Evolutionary conservation across 306 rosid species (phyloP).

Genomic region (Glycine latifolia): DNA sequence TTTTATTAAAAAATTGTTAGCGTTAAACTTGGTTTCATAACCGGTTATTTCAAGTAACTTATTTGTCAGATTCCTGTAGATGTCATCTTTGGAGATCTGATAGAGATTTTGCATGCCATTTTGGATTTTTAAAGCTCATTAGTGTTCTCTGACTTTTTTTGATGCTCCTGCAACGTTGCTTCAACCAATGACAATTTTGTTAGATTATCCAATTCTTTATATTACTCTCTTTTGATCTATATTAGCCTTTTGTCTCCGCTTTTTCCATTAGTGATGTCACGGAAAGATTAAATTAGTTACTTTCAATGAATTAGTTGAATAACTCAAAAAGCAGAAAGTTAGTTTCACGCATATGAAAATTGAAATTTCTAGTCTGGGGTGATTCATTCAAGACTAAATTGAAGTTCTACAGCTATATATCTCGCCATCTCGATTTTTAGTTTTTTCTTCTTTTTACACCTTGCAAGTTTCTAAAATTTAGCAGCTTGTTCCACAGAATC

Average conservation of each 20-base stretch:
- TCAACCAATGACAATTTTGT: constrained; percentile 38
- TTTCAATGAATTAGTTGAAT: background rate
- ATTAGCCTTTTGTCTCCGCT: background rate
- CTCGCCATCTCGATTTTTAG: no score
- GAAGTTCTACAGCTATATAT: background rate
- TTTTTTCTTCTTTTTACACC: no score
- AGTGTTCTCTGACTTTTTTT: constrained; percentile 46
- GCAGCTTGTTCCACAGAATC: no score
- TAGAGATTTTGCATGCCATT: constrained; percentile 45
- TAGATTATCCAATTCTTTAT: constrained; percentile 8
- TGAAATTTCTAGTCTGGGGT: background rate
- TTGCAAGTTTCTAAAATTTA: no score
- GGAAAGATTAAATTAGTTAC: no score
- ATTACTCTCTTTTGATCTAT: constrained; percentile 12
- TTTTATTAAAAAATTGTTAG: no score
- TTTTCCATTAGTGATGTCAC: background rate
- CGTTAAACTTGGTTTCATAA: no score
- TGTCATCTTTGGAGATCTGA: constrained; percentile 15
- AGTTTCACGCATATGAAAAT: background rate
- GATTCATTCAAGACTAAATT: background rate
- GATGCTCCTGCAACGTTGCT: constrained; percentile 39
- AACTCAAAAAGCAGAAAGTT: background rate
- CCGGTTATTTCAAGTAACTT: no score
- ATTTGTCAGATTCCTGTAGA: background rate
- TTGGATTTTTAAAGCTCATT: constrained; percentile 35